Evolutionary conservation across 1,139 yeast species (phyloP).

Genomic region (Lodderomyces parapsilosis): DNA sequence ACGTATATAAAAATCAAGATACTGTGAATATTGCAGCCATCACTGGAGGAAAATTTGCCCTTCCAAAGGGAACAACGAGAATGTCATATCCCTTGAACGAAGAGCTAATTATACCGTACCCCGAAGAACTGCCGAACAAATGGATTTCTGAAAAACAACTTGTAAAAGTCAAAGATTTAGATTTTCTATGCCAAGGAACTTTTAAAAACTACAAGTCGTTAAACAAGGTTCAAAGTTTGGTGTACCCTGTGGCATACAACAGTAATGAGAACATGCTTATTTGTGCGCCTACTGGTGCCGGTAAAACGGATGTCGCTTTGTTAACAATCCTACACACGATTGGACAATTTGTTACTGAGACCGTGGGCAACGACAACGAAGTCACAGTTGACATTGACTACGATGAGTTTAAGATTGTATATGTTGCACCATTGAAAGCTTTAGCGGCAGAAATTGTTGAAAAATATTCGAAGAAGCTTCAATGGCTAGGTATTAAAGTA

Average conservation of each 20-base stretch:
- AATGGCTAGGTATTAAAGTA: conserved; percentile 83
- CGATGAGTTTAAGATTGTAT: conserved; percentile 84
- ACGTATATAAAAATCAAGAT: conserved; percentile 75
- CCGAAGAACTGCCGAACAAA: conserved; percentile 48
- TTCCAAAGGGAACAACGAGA: conserved; percentile 83
- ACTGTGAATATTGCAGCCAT: conserved; percentile 66
- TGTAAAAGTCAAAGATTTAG: conserved; percentile 61
- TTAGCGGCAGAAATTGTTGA: conserved; percentile 97
- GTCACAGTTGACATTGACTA: conserved; percentile 64
- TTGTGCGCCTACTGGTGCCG: conserved; percentile 99
- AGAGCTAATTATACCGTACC: conserved; percentile 79
- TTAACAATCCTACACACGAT: conserved; percentile 79
- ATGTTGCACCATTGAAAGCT: conserved; percentile 96
- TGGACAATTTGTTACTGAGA: conserved; percentile 58
- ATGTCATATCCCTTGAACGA: conserved; percentile 64
- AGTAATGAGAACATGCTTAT: conserved; percentile 95
- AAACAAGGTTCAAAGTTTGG: conserved; percentile 89
- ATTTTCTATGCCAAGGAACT: conserved; percentile 78
- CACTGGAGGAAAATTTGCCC: conserved; percentile 73
- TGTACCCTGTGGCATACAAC: conserved; percentile 87
- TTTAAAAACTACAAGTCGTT: conserved; percentile 75
- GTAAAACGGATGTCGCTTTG: conserved; percentile 96
- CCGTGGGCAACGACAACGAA: conserved; percentile 45
- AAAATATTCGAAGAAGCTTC: conserved; percentile 73
- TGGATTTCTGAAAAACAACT: conserved; percentile 55